Evolutionary conservation across 1,139 yeast genomes (phyloP), one percentile per base, ranked within the genome.

Genomic region (Candida smagusa): DNA sequence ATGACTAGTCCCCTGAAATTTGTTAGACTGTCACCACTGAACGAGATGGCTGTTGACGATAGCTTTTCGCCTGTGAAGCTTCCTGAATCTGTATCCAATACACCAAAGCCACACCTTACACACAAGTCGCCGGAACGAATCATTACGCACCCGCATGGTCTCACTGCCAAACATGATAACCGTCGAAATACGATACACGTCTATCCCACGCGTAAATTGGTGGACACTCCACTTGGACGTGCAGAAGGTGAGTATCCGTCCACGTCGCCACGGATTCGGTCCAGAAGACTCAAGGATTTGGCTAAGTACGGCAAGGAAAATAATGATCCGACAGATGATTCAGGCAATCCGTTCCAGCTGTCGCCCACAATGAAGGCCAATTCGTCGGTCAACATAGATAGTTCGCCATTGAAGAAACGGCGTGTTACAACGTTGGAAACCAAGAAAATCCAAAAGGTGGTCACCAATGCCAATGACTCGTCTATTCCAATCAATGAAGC

Each of bases 111-210:
- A 28, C 37, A 33, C 12, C 35, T 38, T 4, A 16, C 47, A 9
- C 38, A 37, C 38, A 44, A 39, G 30, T 39, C 42, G 24, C 47
- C 46, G 58, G 35, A 53, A 49, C 38, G 29, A 19, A 30, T 47
- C n/a, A 41, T 43, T 16, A 65, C 61, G 41, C 73, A 72, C 38
- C 75, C 78, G 1, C 81, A 75, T 46, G 81, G 80, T 0, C 52
- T 75, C 28, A 51, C 63, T 2, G 68, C 73, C 16, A 68, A 69
- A 30, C 57, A 56, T 31, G 57, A 49, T 7, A 36, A 36, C 9
- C 47, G 66, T 39, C 49, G 64, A 38, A 61, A 59, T 33, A 59
- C 65, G 5, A 49, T 60, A 30, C 63, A 57, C 30, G 40, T 39
- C 26, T 34, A 38, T 13, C 39, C 35, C 7, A 33, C 39, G 9